Conservation (phyloP, 352 stramenopile genomes). For the Peronosclerospora sorghi region DNA sequence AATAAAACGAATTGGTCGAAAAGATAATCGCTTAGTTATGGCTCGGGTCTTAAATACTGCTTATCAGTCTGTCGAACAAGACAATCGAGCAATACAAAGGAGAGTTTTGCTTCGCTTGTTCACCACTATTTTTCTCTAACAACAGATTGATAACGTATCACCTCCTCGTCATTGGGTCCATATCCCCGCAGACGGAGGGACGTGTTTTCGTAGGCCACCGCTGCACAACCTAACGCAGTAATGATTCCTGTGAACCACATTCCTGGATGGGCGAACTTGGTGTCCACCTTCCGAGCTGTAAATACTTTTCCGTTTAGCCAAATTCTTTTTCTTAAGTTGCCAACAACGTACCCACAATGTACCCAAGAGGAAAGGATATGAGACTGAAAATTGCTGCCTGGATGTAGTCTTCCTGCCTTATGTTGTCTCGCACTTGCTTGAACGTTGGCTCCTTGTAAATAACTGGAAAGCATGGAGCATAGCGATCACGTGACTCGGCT, state of each 20-base stretch:
- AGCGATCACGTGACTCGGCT: conserved; percentile 44
- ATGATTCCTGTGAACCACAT: conserved; percentile 72
- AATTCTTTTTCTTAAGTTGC: not conserved
- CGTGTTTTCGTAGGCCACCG: conserved; percentile 76
- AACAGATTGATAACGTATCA: conserved; percentile 32
- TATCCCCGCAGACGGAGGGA: conserved; percentile 67
- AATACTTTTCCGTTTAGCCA: not conserved
- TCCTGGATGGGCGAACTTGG: conserved; percentile 41
- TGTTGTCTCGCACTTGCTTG: conserved; percentile 45
- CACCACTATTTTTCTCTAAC: no score
- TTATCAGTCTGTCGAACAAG: no score
- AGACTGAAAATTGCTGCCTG: conserved; percentile 33
- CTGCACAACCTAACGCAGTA: conserved; percentile 37
- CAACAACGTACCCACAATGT: conserved; percentile 47
- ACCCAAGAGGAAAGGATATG: conserved; percentile 54
- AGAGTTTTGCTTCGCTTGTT: no score
- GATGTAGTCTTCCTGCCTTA: conserved; percentile 33
- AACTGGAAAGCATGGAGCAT: conserved; percentile 53
- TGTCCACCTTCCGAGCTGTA: conserved; percentile 48
- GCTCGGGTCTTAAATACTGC: no score
- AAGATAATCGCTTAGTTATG: no score
- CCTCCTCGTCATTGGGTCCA: conserved; percentile 58
- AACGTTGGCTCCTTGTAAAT: conserved; percentile 50
- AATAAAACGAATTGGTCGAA: no score
- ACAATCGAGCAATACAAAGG: no score